Evolutionary conservation across 257 asterid species (phyloP).

Genomic region (Eustoma russellianum): DNA sequence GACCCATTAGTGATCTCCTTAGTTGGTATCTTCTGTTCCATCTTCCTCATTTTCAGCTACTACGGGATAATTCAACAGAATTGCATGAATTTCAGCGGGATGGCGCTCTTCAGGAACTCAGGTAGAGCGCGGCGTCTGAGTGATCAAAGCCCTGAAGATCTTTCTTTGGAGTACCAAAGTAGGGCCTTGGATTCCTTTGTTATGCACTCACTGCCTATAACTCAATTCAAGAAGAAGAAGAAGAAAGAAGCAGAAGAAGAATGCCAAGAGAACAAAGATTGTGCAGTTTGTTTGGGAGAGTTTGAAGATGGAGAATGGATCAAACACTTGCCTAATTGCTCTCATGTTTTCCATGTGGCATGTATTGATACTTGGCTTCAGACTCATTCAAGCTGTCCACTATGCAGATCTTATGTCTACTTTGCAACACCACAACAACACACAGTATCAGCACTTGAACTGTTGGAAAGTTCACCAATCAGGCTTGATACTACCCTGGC

Average conservation of each 20-base stretch:
- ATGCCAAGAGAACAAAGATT: constrained; percentile 14
- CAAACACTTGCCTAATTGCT: constrained; percentile 49
- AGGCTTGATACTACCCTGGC: background rate
- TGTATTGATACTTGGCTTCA: constrained; percentile 80
- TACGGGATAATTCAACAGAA: constrained; percentile 30
- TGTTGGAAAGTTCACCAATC: constrained; percentile 19
- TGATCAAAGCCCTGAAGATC: constrained; percentile 31
- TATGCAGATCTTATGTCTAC: constrained; percentile 39
- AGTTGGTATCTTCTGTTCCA: constrained; percentile 37
- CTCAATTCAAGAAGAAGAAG: constrained; percentile 33
- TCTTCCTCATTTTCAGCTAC: constrained; percentile 37
- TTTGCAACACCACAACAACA: constrained; percentile 6
- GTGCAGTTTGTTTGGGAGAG: constrained; percentile 71
- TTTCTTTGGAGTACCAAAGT: constrained; percentile 41
- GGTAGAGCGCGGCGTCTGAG: constrained; percentile 26
- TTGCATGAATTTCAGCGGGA: constrained; percentile 16
- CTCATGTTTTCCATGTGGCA: constrained; percentile 61
- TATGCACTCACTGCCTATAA: constrained; percentile 53
- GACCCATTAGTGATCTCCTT: constrained; percentile 41
- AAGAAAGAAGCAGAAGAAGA: constrained; percentile 8
- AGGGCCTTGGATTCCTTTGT: constrained; percentile 40
- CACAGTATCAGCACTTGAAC: constrained; percentile 14
- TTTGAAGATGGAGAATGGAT: constrained; percentile 62
- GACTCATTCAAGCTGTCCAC: constrained; percentile 68
- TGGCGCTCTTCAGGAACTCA: constrained; percentile 15